A percentile compares a stretch with the other conserved stretches of the same genome.
These are phyloP conservation scores for Strigomonas galati DNA, from an alignment of 208 protist genomes.

Conservation along the genomic window DNA sequence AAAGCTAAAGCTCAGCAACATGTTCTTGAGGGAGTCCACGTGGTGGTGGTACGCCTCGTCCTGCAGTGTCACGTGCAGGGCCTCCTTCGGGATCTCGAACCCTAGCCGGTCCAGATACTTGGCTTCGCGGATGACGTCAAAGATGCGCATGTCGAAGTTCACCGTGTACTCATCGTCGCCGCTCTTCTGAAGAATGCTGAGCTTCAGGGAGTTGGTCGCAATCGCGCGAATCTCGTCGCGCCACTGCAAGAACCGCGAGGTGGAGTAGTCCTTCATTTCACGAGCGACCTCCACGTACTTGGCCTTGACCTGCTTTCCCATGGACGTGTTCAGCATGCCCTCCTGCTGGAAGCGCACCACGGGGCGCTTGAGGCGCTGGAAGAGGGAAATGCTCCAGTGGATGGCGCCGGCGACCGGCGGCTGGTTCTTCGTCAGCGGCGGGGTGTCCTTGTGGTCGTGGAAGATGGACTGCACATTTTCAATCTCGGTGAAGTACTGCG, in stretches of 20 bases:
- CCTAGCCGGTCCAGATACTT: constrained; percentile 97
- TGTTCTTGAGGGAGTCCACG: constrained; percentile 94
- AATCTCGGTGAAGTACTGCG: constrained; percentile 93
- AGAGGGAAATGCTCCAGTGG: constrained; percentile 96
- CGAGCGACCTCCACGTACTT: constrained; percentile 93
- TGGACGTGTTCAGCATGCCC: constrained; percentile 87
- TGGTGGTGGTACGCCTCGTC: constrained; percentile 96
- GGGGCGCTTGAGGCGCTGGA: constrained; percentile 96
- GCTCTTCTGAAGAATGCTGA: constrained; percentile 80
- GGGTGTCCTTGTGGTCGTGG: constrained; percentile 72
- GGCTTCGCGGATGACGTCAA: constrained; percentile 95
- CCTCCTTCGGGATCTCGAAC: constrained; percentile 94
- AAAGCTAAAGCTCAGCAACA: constrained; percentile 92
- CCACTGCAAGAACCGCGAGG: constrained; percentile 90
- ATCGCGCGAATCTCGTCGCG: constrained; percentile 78
- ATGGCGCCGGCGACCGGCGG: constrained; percentile 96
- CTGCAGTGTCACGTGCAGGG: constrained; percentile 97
- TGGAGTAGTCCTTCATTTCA: constrained; percentile 94
- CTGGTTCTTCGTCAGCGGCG: constrained; percentile 96
- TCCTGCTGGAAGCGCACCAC: constrained; percentile 94
- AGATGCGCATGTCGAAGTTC: constrained; percentile 94
- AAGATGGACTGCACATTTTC: constrained; percentile 93
- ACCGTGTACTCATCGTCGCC: constrained; percentile 82
- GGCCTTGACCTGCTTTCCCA: constrained; percentile 87
- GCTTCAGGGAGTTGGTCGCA: constrained; percentile 89